A percentile compares a stretch with the other conserved stretches of the same genome.
phyloP scores from a whole-genome alignment of 306 rosid genomes.

The Leucaena leucocephala region DNA sequence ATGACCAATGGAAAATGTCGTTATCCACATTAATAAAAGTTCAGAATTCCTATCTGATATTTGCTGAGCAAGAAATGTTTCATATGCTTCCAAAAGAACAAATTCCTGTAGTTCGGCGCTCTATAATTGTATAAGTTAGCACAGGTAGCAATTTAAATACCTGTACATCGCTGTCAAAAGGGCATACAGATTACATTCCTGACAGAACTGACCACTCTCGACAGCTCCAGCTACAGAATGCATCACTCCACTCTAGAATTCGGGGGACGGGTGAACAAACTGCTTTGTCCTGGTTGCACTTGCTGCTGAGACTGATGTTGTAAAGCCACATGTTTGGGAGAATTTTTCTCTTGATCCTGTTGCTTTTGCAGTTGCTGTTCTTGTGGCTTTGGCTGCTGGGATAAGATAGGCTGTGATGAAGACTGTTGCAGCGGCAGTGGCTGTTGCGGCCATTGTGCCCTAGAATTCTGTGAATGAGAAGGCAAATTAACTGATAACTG shows the following conservation, averaged over 20 bases:
- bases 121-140: conserved; percentile 25
- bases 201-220: conserved; percentile 49
- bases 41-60: background rate
- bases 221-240: conserved; percentile 58
- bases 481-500: conserved; percentile 65
- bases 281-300: conserved; percentile 66
- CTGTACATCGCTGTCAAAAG: conserved; percentile 86
- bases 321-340: conserved; percentile 54
- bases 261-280: conserved; percentile 60
- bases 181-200: conserved; percentile 57
- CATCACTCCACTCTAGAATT: conserved; percentile 75
- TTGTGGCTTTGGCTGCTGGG: conserved; percentile 65
- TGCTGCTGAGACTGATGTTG: conserved; percentile 74
- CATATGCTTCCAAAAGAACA: conserved; percentile 10
- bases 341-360: conserved; percentile 51
- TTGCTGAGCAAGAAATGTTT: background rate
- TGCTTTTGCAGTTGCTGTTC: conserved; percentile 49
- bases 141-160: conserved; percentile 46
- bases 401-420: conserved; percentile 45
- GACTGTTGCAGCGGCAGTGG: conserved; percentile 56
- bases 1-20: background rate
- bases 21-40: background rate
- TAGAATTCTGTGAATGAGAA: conserved; percentile 72
- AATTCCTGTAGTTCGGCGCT: background rate
- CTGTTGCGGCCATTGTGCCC: conserved; percentile 73